Base-by-base conservation (phyloP, 306 rosid genomes). In the Sphenostylis stenocarpa region DNA sequence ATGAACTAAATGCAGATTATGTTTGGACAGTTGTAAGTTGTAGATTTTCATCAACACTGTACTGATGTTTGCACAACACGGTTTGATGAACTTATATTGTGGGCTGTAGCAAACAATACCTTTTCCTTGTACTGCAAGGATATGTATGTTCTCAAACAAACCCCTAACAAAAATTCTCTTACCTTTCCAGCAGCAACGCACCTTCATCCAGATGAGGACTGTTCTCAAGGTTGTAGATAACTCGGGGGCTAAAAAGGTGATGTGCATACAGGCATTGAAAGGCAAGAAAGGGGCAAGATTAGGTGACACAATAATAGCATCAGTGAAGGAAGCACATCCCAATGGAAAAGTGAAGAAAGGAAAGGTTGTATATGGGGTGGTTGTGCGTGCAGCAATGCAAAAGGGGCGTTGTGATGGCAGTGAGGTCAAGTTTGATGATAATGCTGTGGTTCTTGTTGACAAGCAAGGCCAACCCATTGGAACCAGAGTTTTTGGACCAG, bases 381-480 rank as follows among this genome's bases (percentile, higher is more conserved):
- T 90, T 6, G 97, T 90, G 21, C 88, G 90, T 20, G 94, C 93
- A 0, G 96, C 96, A 1, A 90, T 90, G 97, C 97, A 80, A 76
- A 65, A 29, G 53, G 93, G 97, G 21, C 89, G 96, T 0, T 90
- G 94, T 43, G 96, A 94, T 63, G 96, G 98, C 73, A 94, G 97
- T 43, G 97, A 92, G 87, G 94, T 92, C 78, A 92, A 86, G 89
- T 86, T 93, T 77, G 97, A 93, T 75, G 97, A 93, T 72, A 90
- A 93, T 65, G 92, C 91, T 6, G 97, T 86, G 67, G 93, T 93
- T 21, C 90, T 90, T 19, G 94, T 65, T 65, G 97, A 94, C 90
- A 94, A 94, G 87, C 95, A 92, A 83, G 96, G 98, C 19, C 95
- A 90, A 66, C 96, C 98, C 10, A 89, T 89, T 33, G 97, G 98